A percentile compares a stretch with the other conserved stretches of the same genome.
phyloP scores from a whole-genome alignment of 2,329 filamentous ascomycete genomes.

The Pseudogymnoascus sp. region DNA sequence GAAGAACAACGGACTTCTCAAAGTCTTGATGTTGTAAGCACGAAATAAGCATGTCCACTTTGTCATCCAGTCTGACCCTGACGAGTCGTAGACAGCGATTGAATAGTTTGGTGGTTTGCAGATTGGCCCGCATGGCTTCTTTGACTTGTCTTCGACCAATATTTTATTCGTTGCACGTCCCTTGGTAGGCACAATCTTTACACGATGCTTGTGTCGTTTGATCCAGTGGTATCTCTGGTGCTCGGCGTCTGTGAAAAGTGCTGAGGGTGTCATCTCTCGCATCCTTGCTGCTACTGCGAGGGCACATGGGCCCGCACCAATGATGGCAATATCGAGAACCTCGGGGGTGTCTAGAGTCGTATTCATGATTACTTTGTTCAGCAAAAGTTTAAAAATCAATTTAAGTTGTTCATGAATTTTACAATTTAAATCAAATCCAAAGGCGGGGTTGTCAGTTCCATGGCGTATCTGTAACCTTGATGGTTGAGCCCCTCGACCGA shows the following conservation, averaged over 20 bases:
- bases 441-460: background rate
- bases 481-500: background rate
- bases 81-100: constrained; percentile 62
- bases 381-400: constrained; percentile 25
- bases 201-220: constrained; percentile 6
- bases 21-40: constrained; percentile 61
- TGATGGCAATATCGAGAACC: constrained; percentile 52
- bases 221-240: constrained; percentile 79
- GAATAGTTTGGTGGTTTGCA: constrained; percentile 24
- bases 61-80: constrained; percentile 58
- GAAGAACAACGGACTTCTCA: constrained; percentile 78
- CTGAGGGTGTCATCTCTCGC: constrained; percentile 65
- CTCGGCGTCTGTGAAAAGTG: constrained; percentile 77
- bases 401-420: constrained; percentile 32
- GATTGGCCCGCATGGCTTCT: constrained; percentile 22
- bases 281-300: constrained; percentile 68
- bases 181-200: background rate
- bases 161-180: constrained; percentile 4
- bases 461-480: background rate
- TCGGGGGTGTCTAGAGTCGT: constrained; percentile 6
- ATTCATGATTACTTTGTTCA: background rate
- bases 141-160: constrained; percentile 38
- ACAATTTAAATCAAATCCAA: background rate
- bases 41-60: constrained; percentile 66
- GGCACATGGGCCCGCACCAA: constrained; percentile 70